These are phyloP conservation scores for Aspergillus heteromorphus DNA, from an alignment of 495 filamentous ascomycete genomes.

Conservation along the genomic window DNA sequence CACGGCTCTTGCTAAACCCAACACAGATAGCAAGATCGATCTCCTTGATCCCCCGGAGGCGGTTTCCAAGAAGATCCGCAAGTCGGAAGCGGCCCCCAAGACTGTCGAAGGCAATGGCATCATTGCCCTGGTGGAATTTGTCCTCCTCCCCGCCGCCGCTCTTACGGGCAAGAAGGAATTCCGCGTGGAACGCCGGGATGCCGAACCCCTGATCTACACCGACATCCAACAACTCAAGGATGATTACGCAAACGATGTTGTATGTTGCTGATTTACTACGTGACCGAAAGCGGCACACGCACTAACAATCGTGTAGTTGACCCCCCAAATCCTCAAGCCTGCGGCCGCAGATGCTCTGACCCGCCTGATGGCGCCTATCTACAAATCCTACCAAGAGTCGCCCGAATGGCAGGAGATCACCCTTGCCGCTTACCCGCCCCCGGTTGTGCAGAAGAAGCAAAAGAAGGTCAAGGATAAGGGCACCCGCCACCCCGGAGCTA, in stretches of 20 bases:
- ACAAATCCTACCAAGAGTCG: slow-evolving; percentile 59
- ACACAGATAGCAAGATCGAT: slow-evolving; percentile 70
- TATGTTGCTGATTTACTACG: slow-evolving; percentile 29
- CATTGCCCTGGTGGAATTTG: slow-evolving; percentile 74
- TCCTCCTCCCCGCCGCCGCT: slow-evolving; percentile 66
- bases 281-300: no score
- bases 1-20: no score
- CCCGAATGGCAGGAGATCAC: slow-evolving; percentile 77
- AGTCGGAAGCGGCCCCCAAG: slow-evolving; percentile 69
- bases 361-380: slow-evolving; percentile 68
- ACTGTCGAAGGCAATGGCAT: slow-evolving; percentile 82
- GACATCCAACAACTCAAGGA: slow-evolving; percentile 63
- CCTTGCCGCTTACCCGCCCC: slow-evolving; percentile 76
- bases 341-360: slow-evolving; percentile 67
- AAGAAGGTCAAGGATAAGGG: slow-evolving; percentile 82
- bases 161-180: slow-evolving; percentile 34
- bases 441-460: slow-evolving; percentile 59
- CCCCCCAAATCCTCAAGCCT: slow-evolving; percentile 78
- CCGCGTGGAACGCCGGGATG: slow-evolving; percentile 32
- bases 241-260: slow-evolving; percentile 76
- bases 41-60: slow-evolving; percentile 70
- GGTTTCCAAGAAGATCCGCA: slow-evolving; percentile 74
- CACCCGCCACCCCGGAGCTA: slow-evolving; percentile 51
- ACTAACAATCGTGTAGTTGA: slow-evolving; percentile 49
- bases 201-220: slow-evolving; percentile 72